These are phyloP conservation scores for Talaromyces proteolyticus DNA, from an alignment of 495 filamentous ascomycete genomes.

Conservation along the genomic window DNA sequence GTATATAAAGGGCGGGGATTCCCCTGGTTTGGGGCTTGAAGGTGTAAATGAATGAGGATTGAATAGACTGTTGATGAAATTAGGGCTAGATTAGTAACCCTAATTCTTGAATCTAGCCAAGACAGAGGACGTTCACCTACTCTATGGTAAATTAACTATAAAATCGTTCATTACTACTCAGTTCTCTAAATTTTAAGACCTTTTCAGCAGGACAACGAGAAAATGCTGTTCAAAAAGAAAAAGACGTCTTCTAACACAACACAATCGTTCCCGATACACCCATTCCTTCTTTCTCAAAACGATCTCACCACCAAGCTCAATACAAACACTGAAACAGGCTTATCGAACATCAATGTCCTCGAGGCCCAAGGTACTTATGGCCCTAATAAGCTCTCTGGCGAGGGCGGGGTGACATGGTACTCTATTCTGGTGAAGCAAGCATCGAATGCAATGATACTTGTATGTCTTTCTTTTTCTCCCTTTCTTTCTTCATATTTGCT, in stretches of 20 bases:
- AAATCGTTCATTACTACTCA: too few species aligned
- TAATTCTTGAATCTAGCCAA: too few species aligned
- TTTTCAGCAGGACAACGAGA: not conserved
- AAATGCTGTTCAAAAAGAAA: not conserved
- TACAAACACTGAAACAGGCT: slow-evolving; percentile 54
- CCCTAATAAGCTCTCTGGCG: slow-evolving; percentile 57
- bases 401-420: slow-evolving; percentile 55
- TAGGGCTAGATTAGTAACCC: too few species aligned
- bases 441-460: slow-evolving; percentile 63
- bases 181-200: too few species aligned
- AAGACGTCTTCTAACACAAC: not conserved
- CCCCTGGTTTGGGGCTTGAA: too few species aligned
- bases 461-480: slow-evolving; percentile 22
- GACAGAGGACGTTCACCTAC: too few species aligned
- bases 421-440: slow-evolving; percentile 61
- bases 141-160: too few species aligned
- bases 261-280: slow-evolving; percentile 13
- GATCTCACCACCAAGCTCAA: slow-evolving; percentile 46
- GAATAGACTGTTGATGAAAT: too few species aligned
- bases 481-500: not conserved
- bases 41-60: too few species aligned
- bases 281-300: slow-evolving; percentile 24
- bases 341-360: slow-evolving; percentile 42
- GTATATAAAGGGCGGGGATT: too few species aligned
- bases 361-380: slow-evolving; percentile 47